Evolutionary conservation across 2,329 filamentous ascomycete genomes (phyloP), one percentile per base, ranked within the genome.

Genomic region (Colletotrichum sp.): DNA sequence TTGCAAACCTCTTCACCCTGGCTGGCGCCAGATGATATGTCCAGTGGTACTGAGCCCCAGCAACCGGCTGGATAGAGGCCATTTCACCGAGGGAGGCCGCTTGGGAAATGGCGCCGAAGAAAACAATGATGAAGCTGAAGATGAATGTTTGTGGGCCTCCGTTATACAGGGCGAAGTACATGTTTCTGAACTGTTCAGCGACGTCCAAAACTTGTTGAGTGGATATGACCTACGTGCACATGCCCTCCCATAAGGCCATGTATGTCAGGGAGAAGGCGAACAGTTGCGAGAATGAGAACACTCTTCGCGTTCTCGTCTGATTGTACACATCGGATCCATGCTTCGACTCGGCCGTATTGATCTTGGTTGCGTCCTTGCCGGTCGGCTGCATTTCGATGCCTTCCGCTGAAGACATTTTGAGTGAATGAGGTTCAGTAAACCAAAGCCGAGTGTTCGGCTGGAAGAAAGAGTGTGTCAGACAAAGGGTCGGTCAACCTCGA

Each of bases 101-200:
- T 49, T 70, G 68, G 18, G 68, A 57, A 18, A 70, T 70, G 16
- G 68, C 55, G 24, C 68, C 68, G 9, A 36, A 70, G 18, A 70
- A 63, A 18, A 70, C 68, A 6, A 70, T 63, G 68, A 70, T 30
- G 34, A 70, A 70, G 12, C 68, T 70, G 15, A 70, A 70, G 57
- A 70, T 70, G 26, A 70, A 70, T 3, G 68, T 70, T n/a, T 70
- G 68, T 15, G 68, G 68, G 0, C 68, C 68, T 28, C 68, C 68
- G 13, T 70, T 70, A 32, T 70, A 63, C 16, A 70, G 57, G 24
- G 68, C 68, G 39, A 70, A 70, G 68, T 70, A 70, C 68, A 70
- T 70, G 57, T 70, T 70, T 13, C 68, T 70, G 12, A 24, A 21
- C 3, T 15, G 21, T n/a, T 30, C 4, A 5, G 21, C 30, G 21